Percentiles rank a stretch among this genome's conserved stretches.
phyloP scores from a whole-genome alignment of 2,329 filamentous ascomycete species.

The Ceratocystiopsis minuta region DNA sequence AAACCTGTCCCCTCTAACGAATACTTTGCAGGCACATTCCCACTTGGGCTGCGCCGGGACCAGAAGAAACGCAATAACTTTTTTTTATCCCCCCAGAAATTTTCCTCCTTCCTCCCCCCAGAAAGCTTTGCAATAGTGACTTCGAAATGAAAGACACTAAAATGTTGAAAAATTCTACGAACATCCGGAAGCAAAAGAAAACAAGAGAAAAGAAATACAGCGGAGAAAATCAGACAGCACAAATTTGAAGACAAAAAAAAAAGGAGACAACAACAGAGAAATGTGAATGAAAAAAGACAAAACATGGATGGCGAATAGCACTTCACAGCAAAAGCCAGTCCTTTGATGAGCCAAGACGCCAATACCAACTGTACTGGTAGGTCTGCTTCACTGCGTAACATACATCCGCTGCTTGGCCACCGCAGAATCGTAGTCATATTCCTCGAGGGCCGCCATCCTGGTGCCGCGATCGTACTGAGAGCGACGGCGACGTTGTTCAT shows the following conservation, averaged over 20 bases:
- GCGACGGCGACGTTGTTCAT: constrained; percentile 57
- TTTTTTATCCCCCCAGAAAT: too few relatives aligned
- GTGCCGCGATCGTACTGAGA: constrained; percentile 74
- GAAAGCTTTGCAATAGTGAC: too few relatives aligned
- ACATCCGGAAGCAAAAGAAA: background rate
- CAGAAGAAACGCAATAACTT: too few relatives aligned
- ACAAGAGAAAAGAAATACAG: background rate
- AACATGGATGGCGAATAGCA: background rate
- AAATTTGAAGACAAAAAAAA: background rate
- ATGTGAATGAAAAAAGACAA: background rate
- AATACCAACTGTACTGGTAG: background rate
- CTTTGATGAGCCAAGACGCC: background rate
- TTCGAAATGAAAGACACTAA: too few relatives aligned
- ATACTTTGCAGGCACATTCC: too few relatives aligned
- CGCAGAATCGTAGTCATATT: constrained; percentile 34
- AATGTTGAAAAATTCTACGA: background rate
- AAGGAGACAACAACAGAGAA: background rate
- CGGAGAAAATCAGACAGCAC: background rate
- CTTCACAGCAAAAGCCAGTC: background rate
- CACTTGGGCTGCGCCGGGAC: too few relatives aligned
- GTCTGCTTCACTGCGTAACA: background rate
- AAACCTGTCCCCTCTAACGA: too few relatives aligned
- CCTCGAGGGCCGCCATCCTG: constrained; percentile 48
- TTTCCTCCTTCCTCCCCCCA: too few relatives aligned
- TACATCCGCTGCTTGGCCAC: constrained; percentile 16